Percentiles rank a stretch among this genome's conserved stretches.
phyloP scores from a whole-genome alignment of 1,139 yeast genomes.

The Martiniozyma asiatica region DNA sequence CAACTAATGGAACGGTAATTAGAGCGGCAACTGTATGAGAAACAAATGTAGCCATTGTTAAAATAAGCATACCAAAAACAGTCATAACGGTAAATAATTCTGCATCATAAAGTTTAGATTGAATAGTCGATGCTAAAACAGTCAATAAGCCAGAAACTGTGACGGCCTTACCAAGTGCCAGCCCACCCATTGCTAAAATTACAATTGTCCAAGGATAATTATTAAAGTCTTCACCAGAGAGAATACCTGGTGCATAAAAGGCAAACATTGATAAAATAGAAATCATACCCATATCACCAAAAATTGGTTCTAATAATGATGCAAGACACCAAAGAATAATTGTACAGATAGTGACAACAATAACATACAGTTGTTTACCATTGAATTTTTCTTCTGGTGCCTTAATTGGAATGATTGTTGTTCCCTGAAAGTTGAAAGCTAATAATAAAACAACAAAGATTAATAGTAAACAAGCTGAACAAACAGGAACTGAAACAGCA shows the following conservation, averaged over 20 bases:
- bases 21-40: slow-evolving; percentile 94
- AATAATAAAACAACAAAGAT: slow-evolving; percentile 64
- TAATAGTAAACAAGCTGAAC: slow-evolving; percentile 44
- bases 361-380: slow-evolving; percentile 58
- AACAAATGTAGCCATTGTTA: slow-evolving; percentile 84
- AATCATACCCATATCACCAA: slow-evolving; percentile 87
- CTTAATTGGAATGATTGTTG: slow-evolving; percentile 51
- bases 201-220: slow-evolving; percentile 92
- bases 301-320: slow-evolving; percentile 49
- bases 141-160: slow-evolving; percentile 73
- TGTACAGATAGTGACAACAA: slow-evolving; percentile 53
- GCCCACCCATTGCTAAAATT: slow-evolving; percentile 91
- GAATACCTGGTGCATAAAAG: slow-evolving; percentile 77
- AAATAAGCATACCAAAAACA: slow-evolving; percentile 66
- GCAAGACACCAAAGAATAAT: slow-evolving; percentile 81
- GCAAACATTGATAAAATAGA: slow-evolving; percentile 75
- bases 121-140: slow-evolving; percentile 66
- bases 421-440: slow-evolving; percentile 50
- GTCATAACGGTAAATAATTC: slow-evolving; percentile 58
- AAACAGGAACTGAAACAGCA: slow-evolving; percentile 71
- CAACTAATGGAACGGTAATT: slow-evolving; percentile 78
- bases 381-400: slow-evolving; percentile 53
- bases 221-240: slow-evolving; percentile 79
- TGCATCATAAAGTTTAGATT: slow-evolving; percentile 44
- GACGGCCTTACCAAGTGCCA: slow-evolving; percentile 86